Percentiles rank a stretch among this genome's conserved stretches.
Conservation (phyloP, 2,329 filamentous ascomycete species). For the Xylariaceae sp. region DNA sequence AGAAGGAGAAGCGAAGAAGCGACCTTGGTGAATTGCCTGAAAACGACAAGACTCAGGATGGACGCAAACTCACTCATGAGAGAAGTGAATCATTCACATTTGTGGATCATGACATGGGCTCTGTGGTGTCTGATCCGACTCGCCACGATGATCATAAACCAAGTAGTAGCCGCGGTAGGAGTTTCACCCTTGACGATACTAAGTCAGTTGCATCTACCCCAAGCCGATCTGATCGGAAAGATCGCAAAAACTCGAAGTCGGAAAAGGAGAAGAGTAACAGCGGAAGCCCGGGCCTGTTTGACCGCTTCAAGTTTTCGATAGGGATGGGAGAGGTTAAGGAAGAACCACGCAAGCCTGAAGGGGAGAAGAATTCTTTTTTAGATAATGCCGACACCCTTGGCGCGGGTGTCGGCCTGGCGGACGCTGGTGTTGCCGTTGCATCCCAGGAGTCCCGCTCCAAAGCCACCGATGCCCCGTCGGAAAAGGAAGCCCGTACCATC, state of each 20-base stretch:
- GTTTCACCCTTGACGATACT: conserved; percentile 51
- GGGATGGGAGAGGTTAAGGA: conserved; percentile 41
- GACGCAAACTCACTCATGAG: conserved; percentile 45
- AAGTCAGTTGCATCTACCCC: conserved; percentile 51
- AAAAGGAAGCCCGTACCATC: conserved; percentile 40
- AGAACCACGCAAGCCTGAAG: conserved; percentile 37
- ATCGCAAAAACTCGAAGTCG: conserved; percentile 33
- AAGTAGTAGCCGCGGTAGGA: conserved; percentile 40
- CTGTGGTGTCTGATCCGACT: conserved; percentile 51
- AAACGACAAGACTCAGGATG: conserved; percentile 39
- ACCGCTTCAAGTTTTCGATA: conserved; percentile 49
- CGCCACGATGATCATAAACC: conserved; percentile 41
- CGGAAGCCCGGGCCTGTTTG: conserved; percentile 50
- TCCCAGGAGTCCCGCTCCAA: conserved; percentile 46
- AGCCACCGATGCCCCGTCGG: conserved; percentile 49
- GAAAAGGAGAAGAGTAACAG: conserved; percentile 43
- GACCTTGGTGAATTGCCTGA: conserved; percentile 39
- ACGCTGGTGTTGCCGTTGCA: conserved; percentile 48
- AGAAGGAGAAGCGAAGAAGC: conserved; percentile 44
- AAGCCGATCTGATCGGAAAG: conserved; percentile 31
- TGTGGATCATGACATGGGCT: conserved; percentile 50
- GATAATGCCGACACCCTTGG: conserved; percentile 71
- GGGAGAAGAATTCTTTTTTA: conserved; percentile 66
- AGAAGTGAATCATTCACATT: conserved; percentile 43
- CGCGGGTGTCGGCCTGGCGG: conserved; percentile 68